Base-by-base conservation (phyloP, 2,329 filamentous ascomycete genomes). In the Mariannaea sp. region DNA sequence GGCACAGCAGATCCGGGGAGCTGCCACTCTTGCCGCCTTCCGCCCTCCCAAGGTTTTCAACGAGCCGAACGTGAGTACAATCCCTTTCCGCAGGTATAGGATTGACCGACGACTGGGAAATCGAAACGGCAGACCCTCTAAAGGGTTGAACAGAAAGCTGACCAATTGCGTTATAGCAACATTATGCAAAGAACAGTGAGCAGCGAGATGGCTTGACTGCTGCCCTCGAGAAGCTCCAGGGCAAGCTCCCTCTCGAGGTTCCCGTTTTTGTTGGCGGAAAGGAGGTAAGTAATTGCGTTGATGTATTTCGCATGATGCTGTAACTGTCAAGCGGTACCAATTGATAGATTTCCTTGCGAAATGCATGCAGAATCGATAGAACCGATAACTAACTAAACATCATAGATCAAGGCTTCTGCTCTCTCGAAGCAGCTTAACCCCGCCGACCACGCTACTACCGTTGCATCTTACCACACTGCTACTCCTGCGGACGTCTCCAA, bases 401-500 rank as follows among this genome's bases (percentile, higher is more conserved):
- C 30, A 9, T 63, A 89, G 84, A 80, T 91, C 75, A 89, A 81
- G 71, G 85, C 84, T 13, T 82, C 84, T 3, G 77, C 82, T 1
- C 80, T 84, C 32, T 82, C 84, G 32, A 84, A 80, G 30, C 94
- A 97, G 74, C 77, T 84, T 70, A 92, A 96, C 75, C 94, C 94
- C 17, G 84, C 91, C 56, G 84, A 92, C 52, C 92, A 97, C 74
- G 79, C 83, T 57, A 81, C 84, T 38, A 80, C 84, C 8, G 80
- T 97, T 53, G 93, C 94, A 39, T 88, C 83, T 51, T 97, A 94
- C 78, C 90, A 92, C 63, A 88, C 89, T 61, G 93, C 93, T 55
- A 88, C 85, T 40, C 76, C 86, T 22, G 79, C 83, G 61, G 87
- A 97, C 67, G 89, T 97, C 61, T 80, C 83, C 58, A 79, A 79